Conservation (phyloP, 2,329 filamentous ascomycete genomes). For the Penicillium sp. region DNA sequence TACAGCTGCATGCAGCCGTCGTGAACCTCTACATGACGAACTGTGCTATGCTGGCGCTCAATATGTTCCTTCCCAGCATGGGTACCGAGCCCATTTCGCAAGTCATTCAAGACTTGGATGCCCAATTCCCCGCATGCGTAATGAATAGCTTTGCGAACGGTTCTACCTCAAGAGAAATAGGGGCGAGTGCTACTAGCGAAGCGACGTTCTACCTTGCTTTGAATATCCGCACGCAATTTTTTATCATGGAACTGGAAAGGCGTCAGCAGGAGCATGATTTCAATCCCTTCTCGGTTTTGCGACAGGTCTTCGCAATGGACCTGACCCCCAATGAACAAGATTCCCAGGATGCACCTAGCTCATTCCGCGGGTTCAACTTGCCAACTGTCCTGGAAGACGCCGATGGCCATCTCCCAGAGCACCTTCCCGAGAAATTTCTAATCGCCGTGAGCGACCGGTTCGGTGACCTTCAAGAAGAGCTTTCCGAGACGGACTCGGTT, state of each 20-base stretch:
- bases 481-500: constrained; percentile 36
- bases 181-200: constrained; percentile 40
- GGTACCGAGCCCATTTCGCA: constrained; percentile 18
- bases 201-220: constrained; percentile 50
- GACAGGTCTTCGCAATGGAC: constrained; percentile 41
- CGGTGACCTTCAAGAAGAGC: constrained; percentile 37
- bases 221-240: constrained; percentile 54
- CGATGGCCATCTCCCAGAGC: constrained; percentile 37
- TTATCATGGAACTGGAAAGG: constrained; percentile 45
- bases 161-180: constrained; percentile 18
- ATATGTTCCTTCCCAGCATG: constrained; percentile 35
- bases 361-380: constrained; percentile 30
- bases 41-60: constrained; percentile 40
- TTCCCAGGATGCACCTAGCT: constrained; percentile 4
- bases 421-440: constrained; percentile 36
- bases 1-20: constrained; percentile 30
- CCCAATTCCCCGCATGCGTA: constrained; percentile 35
- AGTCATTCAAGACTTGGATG: constrained; percentile 33
- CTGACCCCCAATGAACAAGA: constrained; percentile 18
- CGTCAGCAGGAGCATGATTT: constrained; percentile 33
- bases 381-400: constrained; percentile 35
- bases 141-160: constrained; percentile 27
- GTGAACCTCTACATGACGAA: constrained; percentile 45
- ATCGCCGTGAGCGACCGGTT: constrained; percentile 39
- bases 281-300: constrained; percentile 41